A percentile compares a stretch with the other conserved stretches of the same genome.
Conservation (phyloP, 495 filamentous ascomycete species). For the Parachaetomium inaequale region DNA sequence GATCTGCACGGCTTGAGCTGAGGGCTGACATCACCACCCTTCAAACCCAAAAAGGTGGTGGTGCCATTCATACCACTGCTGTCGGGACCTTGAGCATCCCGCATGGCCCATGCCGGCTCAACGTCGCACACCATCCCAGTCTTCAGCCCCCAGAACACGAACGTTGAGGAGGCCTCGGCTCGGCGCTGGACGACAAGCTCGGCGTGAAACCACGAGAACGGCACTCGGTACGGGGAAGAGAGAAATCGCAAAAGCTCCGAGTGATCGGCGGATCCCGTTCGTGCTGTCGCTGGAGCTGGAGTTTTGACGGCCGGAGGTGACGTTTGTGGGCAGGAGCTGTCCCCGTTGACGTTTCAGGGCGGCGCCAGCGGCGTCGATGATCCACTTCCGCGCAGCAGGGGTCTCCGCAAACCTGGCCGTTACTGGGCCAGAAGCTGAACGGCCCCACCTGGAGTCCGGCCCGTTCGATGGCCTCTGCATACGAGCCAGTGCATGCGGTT, state of each 20-base stretch:
- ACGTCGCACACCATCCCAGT: no score
- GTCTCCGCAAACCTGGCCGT: conserved; percentile 13
- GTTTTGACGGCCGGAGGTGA: not conserved
- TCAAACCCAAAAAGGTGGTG: no score
- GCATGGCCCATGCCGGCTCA: no score
- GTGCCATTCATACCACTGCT: no score
- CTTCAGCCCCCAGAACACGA: no score
- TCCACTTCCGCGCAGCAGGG: not conserved
- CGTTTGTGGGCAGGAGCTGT: not conserved
- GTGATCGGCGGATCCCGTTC: not conserved
- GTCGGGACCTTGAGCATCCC: no score
- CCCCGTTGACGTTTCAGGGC: conserved; percentile 11
- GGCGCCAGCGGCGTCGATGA: conserved; percentile 6
- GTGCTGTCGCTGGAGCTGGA: not conserved
- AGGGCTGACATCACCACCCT: conserved; percentile 29
- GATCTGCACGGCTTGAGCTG: conserved; percentile 2
- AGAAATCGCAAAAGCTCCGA: not conserved
- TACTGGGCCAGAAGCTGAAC: conserved; percentile 24
- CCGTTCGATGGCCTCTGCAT: not conserved
- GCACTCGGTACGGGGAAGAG: not conserved
- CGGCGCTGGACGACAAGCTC: not conserved
- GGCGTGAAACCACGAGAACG: not conserved
- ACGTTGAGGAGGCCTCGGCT: not conserved
- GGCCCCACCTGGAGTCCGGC: conserved; percentile 3
- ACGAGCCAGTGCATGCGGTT: not conserved